phyloP scores from a whole-genome alignment of 176 grass and related monocot genomes.

The Areca catechu region DNA sequence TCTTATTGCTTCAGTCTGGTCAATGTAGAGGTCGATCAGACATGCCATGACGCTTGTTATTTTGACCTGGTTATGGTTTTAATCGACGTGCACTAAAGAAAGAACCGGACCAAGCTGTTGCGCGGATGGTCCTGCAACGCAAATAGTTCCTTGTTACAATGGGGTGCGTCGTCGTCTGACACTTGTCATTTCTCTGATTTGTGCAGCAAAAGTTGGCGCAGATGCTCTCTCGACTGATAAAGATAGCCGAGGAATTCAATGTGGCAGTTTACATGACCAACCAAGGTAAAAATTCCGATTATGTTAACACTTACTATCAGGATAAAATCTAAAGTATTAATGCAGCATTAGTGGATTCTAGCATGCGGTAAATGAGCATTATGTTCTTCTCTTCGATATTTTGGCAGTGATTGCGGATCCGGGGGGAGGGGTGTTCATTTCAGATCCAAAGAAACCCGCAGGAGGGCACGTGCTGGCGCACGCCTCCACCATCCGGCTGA shows the following conservation, averaged over 20 bases:
- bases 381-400: neutral
- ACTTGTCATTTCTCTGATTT: neutral
- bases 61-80: too few species aligned
- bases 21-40: too few species aligned
- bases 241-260: slow-evolving; percentile 96
- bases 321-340: too few species aligned
- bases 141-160: too few species aligned
- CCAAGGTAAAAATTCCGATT: slow-evolving; percentile 37
- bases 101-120: too few species aligned
- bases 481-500: slow-evolving; percentile 58
- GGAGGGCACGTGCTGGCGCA: slow-evolving; percentile 73
- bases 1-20: too few species aligned
- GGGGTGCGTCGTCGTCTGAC: neutral
- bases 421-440: slow-evolving; percentile 69
- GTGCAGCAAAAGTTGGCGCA: slow-evolving; percentile 89
- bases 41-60: too few species aligned
- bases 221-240: slow-evolving; percentile 76
- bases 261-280: slow-evolving; percentile 96
- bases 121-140: too few species aligned
- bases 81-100: too few species aligned
- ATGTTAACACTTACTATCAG: neutral
- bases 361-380: too few species aligned
- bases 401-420: slow-evolving; percentile 77
- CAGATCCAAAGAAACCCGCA: slow-evolving; percentile 82
- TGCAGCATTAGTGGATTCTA: too few species aligned